Evolutionary conservation across 306 rosid genomes (phyloP).

Genomic region (Alnus glutinosa): DNA sequence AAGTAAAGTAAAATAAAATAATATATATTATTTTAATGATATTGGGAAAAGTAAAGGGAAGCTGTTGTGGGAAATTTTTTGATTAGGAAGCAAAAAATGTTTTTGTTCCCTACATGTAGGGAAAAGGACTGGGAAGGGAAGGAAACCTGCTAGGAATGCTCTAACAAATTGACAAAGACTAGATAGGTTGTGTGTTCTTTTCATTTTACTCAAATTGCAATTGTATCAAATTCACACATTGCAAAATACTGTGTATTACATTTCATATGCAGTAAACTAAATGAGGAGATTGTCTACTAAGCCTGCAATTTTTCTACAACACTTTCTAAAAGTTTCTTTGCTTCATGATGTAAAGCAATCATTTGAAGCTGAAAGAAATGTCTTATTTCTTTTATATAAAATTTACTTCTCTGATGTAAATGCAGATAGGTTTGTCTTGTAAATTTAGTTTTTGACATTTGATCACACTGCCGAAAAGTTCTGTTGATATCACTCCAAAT

Average conservation of each 20-base stretch:
- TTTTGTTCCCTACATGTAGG: no score
- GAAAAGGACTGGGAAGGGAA: no score
- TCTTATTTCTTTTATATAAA: not conserved
- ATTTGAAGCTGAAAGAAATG: conserved; percentile 2
- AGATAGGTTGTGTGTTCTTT: not conserved
- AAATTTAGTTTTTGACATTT: not conserved
- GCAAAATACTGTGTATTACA: not conserved
- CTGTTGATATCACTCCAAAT: not conserved
- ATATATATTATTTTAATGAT: no score
- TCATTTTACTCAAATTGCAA: not conserved
- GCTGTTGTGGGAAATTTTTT: no score
- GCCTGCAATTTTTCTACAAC: not conserved
- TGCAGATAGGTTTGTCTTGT: not conserved
- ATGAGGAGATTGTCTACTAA: not conserved
- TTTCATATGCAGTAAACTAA: not conserved
- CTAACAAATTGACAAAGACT: not conserved
- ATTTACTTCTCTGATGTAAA: not conserved
- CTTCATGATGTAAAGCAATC: not conserved
- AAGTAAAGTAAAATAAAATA: no score
- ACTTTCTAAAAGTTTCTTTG: not conserved
- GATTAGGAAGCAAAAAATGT: no score
- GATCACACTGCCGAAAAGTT: not conserved
- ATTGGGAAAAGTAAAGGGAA: no score
- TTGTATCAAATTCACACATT: not conserved
- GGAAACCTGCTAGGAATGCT: no score